Base-by-base conservation (phyloP, 2,329 filamentous ascomycete species). In the Cucurbitaria berberidis region DNA sequence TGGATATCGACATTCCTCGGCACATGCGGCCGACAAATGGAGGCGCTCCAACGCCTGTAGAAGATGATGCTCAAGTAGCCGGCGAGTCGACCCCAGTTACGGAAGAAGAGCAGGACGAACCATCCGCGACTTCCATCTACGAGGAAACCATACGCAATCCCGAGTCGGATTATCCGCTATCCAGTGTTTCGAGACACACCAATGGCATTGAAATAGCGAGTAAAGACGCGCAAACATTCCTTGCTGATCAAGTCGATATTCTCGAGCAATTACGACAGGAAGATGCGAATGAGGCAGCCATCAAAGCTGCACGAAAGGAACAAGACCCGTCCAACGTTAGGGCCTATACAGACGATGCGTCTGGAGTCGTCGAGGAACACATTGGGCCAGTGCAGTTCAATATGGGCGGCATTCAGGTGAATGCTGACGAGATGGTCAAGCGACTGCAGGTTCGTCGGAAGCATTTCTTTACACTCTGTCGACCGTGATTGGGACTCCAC, bases 341-440 rank as follows among this genome's bases (percentile, higher is more conserved):
- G 10, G 57, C 61, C 0, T 70, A 49, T 39, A 43, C 51, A 1
- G 70, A 73, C 0, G 70, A 72, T 19, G 60, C 56, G 8, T 73
- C 72, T 35, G 71, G 73, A n/a, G 70, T 77, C 10, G 74, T 77
- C 4, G 74, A 77, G 48, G 73, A 76, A 53, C 92, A 96, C 66
- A 96, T 96, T 67, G 93, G 93, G 0, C 92, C 93, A 0, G 92
- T 97, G 60, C 92, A 96, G 70, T 97, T 98, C 79, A 99, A 99
- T 73, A 95, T 99, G 84, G 95, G 95, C 36, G 95, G 95, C 47
- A 97, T 99, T 59, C 92, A 96, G 72, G 90, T 96, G 26, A 92
- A 97, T 76, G 92, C 92, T 8, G 93, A 96, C 69, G 92, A 96
- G 68, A 95, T 96, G 89, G 78, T 96, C 52, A 89, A 92, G 74